Conservation (phyloP, 2,329 filamentous ascomycete genomes). For the Xylaria sp. region DNA sequence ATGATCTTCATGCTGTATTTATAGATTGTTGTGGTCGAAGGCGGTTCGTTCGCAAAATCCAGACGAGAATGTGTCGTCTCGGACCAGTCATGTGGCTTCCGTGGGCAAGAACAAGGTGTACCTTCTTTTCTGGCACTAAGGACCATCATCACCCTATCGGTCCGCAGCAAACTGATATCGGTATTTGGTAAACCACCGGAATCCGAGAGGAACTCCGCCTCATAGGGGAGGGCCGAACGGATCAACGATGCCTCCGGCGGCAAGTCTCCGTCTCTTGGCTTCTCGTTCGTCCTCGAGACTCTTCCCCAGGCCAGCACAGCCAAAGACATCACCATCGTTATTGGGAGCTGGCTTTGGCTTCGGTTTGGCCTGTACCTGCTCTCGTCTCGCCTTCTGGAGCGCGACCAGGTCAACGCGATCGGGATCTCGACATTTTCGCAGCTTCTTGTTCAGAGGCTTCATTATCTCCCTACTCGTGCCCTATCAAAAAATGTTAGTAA, state of each 20-base stretch:
- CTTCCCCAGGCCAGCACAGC: constrained; percentile 35
- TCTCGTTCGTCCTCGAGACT: constrained; percentile 31
- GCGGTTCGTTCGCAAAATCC: background rate
- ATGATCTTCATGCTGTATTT: background rate
- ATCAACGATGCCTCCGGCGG: constrained; percentile 22
- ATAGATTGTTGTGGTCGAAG: background rate
- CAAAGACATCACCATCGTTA: constrained; percentile 45
- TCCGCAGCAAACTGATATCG: background rate
- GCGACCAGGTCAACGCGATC: constrained; percentile 68
- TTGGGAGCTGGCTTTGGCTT: constrained; percentile 34
- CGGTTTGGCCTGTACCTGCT: constrained; percentile 42
- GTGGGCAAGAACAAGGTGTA: background rate
- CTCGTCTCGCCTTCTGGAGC: constrained; percentile 59
- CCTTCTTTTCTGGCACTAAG: background rate
- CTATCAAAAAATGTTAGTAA: constrained; percentile 34
- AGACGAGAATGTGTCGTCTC: background rate
- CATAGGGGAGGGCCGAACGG: constrained; percentile 28
- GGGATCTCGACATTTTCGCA: constrained; percentile 69
- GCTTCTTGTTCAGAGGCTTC: constrained; percentile 59
- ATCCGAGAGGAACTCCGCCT: background rate
- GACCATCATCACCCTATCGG: background rate
- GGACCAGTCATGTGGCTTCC: background rate
- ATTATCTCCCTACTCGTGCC: constrained; percentile 42
- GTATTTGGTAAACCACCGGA: background rate
- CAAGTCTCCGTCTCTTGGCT: constrained; percentile 37